Base-by-base conservation (phyloP, 2,329 filamentous ascomycete species). In the Ceratocystis harringtonii region DNA sequence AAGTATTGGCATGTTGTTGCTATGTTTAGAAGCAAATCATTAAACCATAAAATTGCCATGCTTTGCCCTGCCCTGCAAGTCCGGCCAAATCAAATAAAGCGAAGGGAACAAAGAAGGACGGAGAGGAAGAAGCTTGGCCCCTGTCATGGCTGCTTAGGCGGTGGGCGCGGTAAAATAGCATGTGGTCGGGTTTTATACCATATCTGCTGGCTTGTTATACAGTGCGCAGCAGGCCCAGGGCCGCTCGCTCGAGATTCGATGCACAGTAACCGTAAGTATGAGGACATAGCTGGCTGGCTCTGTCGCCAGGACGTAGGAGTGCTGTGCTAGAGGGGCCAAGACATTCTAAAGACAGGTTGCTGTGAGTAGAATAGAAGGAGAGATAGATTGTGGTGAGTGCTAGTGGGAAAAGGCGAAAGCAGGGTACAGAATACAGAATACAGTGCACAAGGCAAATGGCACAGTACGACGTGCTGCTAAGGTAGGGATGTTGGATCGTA, bases 61-160 rank as follows among this genome's bases (percentile, higher is more conserved):
- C 52, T 30, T 60, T 60, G 7, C n/a, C 10, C 25, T 41, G n/a
- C 22, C 57, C 25, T 60, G 32, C 3, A 19, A 60, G 57, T 17
- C n/a, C 12, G 28, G 5, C 17, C 25, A 19, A 19, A 32, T 43
- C 8, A 15, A 44, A n/a, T 43, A 3, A 22, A 43, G 44, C 8
- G n/a, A 62, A 62, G 22, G 17, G 17, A 62, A 62, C 3, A 48
- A 62, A 62, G 36, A 62, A 43, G 57, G 57, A 60, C 8, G 55
- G 15, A 7, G n/a, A 61, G 32, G 30, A 61, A 36, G 30, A 52
- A 52, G 60, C 32, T 44, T 62, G 36, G 30, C 60, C 60, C 36
- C 19, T 52, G 48, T 28, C 19, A 52, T 22, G 36, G 10, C 36
- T 12, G 19, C 15, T 52, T 19, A 15, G 48, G 48, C 48, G 48